phyloP scores from a whole-genome alignment of 352 stramenopile genomes.

The Elongisporangium senticosum region DNA sequence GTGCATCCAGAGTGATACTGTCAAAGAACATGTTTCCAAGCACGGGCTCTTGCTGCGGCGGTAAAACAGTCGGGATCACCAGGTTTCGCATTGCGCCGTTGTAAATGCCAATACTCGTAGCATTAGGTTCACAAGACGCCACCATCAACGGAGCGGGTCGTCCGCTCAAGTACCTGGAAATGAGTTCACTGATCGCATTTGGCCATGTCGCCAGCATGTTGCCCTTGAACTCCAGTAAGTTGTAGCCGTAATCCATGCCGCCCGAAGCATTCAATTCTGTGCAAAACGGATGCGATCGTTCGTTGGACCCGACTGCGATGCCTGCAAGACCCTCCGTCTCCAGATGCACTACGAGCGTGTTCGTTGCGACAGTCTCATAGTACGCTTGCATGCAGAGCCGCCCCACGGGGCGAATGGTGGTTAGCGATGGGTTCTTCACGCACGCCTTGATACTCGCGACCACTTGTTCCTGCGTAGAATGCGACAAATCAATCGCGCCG shows the following conservation, averaged over 20 bases:
- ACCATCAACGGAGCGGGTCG: conserved; percentile 46
- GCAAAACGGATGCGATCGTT: conserved; percentile 58
- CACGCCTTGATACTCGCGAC: conserved; percentile 74
- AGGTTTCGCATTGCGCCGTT: conserved; percentile 70
- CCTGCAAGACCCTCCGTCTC: conserved; percentile 25
- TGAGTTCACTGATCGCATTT: conserved; percentile 66
- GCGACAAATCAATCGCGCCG: conserved; percentile 44
- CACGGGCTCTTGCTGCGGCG: conserved; percentile 53
- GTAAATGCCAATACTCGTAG: conserved; percentile 62
- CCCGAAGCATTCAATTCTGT: conserved; percentile 15
- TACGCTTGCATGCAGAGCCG: conserved; percentile 57
- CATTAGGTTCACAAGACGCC: conserved; percentile 49
- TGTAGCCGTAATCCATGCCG: conserved; percentile 49
- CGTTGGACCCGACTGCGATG: conserved; percentile 34
- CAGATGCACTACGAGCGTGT: conserved; percentile 54
- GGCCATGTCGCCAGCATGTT: conserved; percentile 58
- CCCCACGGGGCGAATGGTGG: conserved; percentile 60
- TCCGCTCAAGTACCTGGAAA: conserved; percentile 73
- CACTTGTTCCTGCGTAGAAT: conserved; percentile 54
- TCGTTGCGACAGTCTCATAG: conserved; percentile 28
- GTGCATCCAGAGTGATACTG: conserved; percentile 42
- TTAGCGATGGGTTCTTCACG: conserved; percentile 74
- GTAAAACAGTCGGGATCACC: conserved; percentile 49
- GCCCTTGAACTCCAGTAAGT: conserved; percentile 59
- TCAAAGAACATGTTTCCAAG: conserved; percentile 64